Evolutionary conservation across 805 yeast genomes (phyloP), one percentile per base, ranked within the genome.

Genomic region (Saccharomycopsis guyanensis): DNA sequence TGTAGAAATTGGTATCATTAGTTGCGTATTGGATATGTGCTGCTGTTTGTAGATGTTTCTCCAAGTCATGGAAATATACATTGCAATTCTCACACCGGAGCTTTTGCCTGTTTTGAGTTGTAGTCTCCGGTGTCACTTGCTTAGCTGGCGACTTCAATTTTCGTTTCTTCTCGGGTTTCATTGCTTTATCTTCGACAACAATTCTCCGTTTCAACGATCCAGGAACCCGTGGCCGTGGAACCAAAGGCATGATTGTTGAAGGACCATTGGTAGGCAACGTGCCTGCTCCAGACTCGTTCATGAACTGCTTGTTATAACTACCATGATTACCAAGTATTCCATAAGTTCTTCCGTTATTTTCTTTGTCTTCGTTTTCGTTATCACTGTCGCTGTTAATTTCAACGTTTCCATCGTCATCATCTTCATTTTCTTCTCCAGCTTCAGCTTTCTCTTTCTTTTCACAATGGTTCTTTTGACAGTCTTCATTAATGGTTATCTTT

Each of bases 61-160:
- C 22, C 16, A 24, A 42, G 25, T 42, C 45, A 7, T 32, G 16
- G 18, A 25, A 42, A 12, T 23, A 15, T 15, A 20, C 16, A 4
- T 42, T 34, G 18, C 45, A 42, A 35, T 34, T 33, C 20, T 42
- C 45, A 16, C 45, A 42, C 13, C 40, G 23, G 7, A 18, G 29
- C 31, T 20, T 16, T 15, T 15, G 20, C 13, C 13, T 27, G 13
- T 27, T 27, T 10, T 8, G 12, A 27, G 8, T 27, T 5, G 8
- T 15, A 18, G 18, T 33, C 29, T 6, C 29, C 10, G 29, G 29
- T 10, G 6, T 10, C 29, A 10, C 29, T 6, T 6, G 29, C 29
- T 25, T 25, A 6, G 10, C 29, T 6, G 29, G 29, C 6, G 29
- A 25, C 10, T 15, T 15, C 18, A 33, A 18, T 33, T 6, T 15